Evolutionary conservation across 352 stramenopile genomes (phyloP), one percentile per base, ranked within the genome.

Genomic region (Phytophthora agathidicida): DNA sequence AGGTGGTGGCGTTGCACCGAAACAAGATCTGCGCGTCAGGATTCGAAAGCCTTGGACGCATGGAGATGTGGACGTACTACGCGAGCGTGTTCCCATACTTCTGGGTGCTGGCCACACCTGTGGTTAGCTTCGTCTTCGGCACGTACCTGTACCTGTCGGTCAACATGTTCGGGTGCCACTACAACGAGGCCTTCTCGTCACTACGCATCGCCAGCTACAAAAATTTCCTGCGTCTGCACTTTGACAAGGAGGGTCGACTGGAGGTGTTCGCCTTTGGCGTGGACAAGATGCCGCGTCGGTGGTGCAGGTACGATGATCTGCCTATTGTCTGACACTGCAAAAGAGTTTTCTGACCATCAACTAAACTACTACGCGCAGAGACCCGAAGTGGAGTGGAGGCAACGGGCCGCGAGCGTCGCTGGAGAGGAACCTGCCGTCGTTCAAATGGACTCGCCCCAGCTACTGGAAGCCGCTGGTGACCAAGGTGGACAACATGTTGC

Each of bases 201-300:
- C 71, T 96, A 45, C 86, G 86, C 27, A 93, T 94, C 42, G 79
- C 84, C 17, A 94, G 86, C 56, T 96, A 93, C 82, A 96, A 96
- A 68, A 94, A 93, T 65, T 94, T 96, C 42, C 43, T 95, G 49
- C 85, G 87, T 2, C 65, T 96, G 9, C 86, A 91, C 52, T 83
- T 96, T 41, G 71, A 83, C 51, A 71, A 75, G 30, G 71, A 88
- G 22, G 86, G 86, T 28, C 81, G 93, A 43, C 68, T 96, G 13
- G 81, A 96, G 52, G 57, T 94, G 19, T 93, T 94, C 56, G 81
- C 77, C 0, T 82, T 96, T 24, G 88, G 86, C 20, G 82, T 96
- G n/a, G 88, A 96, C 69, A 94, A 94, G 67, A 94, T 96, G 82
- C 88, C 86, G 13, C 80, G 71, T 30, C 87, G 88, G 28, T 96